Conservation (phyloP, 2,329 filamentous ascomycete genomes). For the Trichophyton verrucosum region DNA sequence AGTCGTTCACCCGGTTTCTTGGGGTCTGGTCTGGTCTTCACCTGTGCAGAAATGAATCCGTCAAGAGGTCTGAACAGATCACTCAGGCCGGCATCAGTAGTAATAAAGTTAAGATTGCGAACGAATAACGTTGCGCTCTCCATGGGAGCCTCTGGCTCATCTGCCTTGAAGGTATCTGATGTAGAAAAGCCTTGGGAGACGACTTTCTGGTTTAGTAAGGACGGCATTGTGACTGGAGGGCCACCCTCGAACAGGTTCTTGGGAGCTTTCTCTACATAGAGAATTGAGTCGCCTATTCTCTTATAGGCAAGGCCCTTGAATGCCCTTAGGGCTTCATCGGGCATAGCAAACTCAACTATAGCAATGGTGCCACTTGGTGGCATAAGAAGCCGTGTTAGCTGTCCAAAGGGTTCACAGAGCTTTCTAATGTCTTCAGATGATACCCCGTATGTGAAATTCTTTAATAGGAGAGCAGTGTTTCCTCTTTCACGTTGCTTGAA, state of each 20-base stretch:
- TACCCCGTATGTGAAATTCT: constrained; percentile 84
- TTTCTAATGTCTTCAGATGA: constrained; percentile 64
- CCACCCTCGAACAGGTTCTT: constrained; percentile 56
- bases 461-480: constrained; percentile 77
- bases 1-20: constrained; percentile 78
- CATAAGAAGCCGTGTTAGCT: constrained; percentile 72
- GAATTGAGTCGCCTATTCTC: constrained; percentile 76
- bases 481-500: constrained; percentile 79
- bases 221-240: constrained; percentile 22
- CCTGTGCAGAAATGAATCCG: constrained; percentile 76
- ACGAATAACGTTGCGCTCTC: constrained; percentile 80
- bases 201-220: constrained; percentile 21
- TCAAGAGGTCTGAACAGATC: constrained; percentile 69
- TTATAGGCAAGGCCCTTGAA: constrained; percentile 79
- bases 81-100: constrained; percentile 61
- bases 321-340: constrained; percentile 67
- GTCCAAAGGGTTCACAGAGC: constrained; percentile 75
- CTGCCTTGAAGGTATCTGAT: constrained; percentile 29
- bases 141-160: constrained; percentile 26
- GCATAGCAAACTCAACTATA: constrained; percentile 74
- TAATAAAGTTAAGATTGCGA: constrained; percentile 85
- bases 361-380: constrained; percentile 87
- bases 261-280: constrained; percentile 90
- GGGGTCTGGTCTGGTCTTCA: constrained; percentile 89
- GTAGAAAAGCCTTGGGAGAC: constrained; percentile 32